phyloP scores from a whole-genome alignment of 2,329 filamentous ascomycete genomes.

The Diplodia corticola region DNA sequence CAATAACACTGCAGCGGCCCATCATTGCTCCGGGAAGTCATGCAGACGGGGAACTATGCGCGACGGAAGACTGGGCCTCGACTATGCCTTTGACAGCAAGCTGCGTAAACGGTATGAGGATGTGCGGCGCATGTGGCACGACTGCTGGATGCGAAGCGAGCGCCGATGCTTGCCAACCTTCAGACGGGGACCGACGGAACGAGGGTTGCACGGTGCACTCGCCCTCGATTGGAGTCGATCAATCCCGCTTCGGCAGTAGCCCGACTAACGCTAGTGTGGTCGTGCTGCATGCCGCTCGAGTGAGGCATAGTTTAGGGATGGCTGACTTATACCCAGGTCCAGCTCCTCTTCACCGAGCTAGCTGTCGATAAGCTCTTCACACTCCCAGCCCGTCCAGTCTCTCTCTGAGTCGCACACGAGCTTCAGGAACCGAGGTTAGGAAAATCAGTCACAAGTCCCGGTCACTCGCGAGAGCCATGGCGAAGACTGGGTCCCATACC shows the following conservation, averaged over 20 bases:
- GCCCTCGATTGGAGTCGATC: neutral
- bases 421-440: neutral
- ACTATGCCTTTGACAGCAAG: neutral
- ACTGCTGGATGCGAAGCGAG: neutral
- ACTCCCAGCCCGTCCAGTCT: neutral
- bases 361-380: neutral
- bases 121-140: constrained; percentile 2
- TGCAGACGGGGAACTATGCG: neutral
- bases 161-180: neutral
- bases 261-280: constrained; percentile 16
- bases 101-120: neutral
- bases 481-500: constrained; percentile 26
- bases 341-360: neutral
- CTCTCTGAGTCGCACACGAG: neutral
- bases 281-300: constrained; percentile 6
- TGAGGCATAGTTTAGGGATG: neutral
- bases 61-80: neutral
- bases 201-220: constrained; percentile 10
- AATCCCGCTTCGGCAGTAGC: constrained; percentile 1
- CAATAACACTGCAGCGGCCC: neutral
- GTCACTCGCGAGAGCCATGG: neutral
- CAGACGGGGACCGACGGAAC: neutral
- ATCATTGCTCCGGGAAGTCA: neutral
- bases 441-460: neutral
- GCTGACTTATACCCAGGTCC: constrained; percentile 14